Evolutionary conservation across 1,284 basidiomycete species (phyloP).

Genomic region (Puccinia horiana): DNA sequence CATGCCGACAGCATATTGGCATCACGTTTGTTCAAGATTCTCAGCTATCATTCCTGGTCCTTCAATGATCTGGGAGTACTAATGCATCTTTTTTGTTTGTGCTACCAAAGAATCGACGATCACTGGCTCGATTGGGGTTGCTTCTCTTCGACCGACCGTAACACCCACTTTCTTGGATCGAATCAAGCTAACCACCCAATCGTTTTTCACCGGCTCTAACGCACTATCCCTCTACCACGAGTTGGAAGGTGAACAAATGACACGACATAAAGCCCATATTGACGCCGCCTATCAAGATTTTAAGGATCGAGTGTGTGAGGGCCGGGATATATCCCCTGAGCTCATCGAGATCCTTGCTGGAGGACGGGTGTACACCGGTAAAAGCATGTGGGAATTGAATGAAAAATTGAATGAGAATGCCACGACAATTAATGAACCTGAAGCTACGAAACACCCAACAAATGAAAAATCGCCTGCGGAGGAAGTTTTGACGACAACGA

Average conservation of each 20-base stretch:
- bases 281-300: slow-evolving; percentile 59
- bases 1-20: slow-evolving; percentile 58
- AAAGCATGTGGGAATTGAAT: slow-evolving; percentile 58
- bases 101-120: slow-evolving; percentile 57
- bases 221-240: slow-evolving; percentile 57
- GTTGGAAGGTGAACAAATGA: slow-evolving; percentile 56
- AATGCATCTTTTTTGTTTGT: background rate
- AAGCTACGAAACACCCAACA: background rate
- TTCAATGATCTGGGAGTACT: slow-evolving; percentile 50
- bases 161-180: slow-evolving; percentile 60
- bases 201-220: slow-evolving; percentile 59
- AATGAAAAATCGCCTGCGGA: background rate
- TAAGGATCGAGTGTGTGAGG: slow-evolving; percentile 57
- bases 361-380: slow-evolving; percentile 60
- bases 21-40: slow-evolving; percentile 38
- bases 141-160: slow-evolving; percentile 60
- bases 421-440: background rate
- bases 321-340: slow-evolving; percentile 58
- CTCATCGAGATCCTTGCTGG: slow-evolving; percentile 59
- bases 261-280: slow-evolving; percentile 56
- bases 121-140: slow-evolving; percentile 60
- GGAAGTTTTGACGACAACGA: background rate
- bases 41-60: slow-evolving; percentile 50
- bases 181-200: slow-evolving; percentile 59
- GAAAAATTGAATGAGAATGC: slow-evolving; percentile 50